Evolutionary conservation across 129 eudicot species (phyloP).

Genomic region (Rutidosis leptorrhynchoides): DNA sequence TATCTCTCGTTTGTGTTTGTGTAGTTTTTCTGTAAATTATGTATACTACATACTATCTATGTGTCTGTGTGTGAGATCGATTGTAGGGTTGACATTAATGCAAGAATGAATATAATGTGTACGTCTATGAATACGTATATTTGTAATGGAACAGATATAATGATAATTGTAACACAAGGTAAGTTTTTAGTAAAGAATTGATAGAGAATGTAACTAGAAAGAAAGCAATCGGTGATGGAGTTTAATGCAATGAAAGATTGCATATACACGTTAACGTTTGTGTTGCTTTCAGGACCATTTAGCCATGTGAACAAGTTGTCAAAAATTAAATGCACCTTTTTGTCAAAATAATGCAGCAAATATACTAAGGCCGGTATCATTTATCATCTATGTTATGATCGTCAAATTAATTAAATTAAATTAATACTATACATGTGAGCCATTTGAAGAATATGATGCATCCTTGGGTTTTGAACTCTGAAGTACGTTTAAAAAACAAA

Average conservation of each 20-base stretch:
- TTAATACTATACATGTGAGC: too few relatives aligned
- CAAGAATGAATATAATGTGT: not conserved
- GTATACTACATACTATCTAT: too few relatives aligned
- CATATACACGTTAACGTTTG: conserved; percentile 14
- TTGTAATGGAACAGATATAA: not conserved
- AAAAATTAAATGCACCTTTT: conserved; percentile 22
- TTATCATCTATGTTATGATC: not conserved
- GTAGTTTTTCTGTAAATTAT: too few relatives aligned
- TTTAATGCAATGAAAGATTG: conserved; percentile 20
- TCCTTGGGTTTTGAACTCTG: too few relatives aligned
- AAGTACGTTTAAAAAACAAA: too few relatives aligned
- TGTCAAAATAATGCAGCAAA: not conserved
- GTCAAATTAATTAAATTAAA: too few relatives aligned
- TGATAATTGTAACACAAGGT: not conserved
- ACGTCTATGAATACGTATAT: not conserved
- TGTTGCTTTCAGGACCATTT: conserved; percentile 26
- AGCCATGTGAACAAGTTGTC: conserved; percentile 23
- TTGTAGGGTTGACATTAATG: too few relatives aligned
- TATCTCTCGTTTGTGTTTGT: too few relatives aligned
- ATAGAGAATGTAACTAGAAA: not conserved
- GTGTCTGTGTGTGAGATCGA: too few relatives aligned
- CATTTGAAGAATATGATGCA: too few relatives aligned
- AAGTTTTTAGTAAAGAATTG: not conserved
- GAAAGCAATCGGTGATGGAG: conserved; percentile 3
- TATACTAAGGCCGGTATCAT: too few relatives aligned